Percentiles rank a stretch among this genome's conserved stretches.
Evolutionary conservation across 768 basidiomycete species (phyloP).

Genomic region (Omphalotus guepiniiformis): DNA sequence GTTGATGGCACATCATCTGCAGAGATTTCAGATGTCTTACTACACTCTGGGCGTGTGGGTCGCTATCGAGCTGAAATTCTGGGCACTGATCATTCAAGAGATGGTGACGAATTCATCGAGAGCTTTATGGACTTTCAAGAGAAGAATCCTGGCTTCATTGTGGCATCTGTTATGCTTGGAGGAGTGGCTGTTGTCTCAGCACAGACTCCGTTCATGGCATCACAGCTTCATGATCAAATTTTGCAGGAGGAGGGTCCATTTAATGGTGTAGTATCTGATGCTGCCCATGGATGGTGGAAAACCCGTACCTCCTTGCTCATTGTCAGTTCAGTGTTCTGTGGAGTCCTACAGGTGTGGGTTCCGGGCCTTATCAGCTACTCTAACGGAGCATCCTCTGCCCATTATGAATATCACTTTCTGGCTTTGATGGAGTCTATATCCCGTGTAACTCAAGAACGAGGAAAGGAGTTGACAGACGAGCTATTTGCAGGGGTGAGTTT

Average conservation of each 20-base stretch:
- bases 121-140: background rate
- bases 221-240: background rate
- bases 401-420: conserved; percentile 15
- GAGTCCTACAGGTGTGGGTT: conserved; percentile 12
- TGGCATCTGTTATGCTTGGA: background rate
- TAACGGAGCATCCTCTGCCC: conserved; percentile 15
- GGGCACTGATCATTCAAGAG: background rate
- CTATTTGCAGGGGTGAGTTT: conserved; percentile 12
- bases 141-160: background rate
- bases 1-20: background rate
- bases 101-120: conserved; percentile 2
- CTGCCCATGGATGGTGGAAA: conserved; percentile 20
- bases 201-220: background rate
- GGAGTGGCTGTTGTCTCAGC: background rate
- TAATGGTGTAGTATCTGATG: conserved; percentile 16
- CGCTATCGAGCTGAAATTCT: background rate
- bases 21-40: background rate
- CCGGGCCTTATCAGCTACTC: conserved; percentile 17
- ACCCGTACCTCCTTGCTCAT: conserved; percentile 12
- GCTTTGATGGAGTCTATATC: conserved; percentile 12
- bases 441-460: background rate
- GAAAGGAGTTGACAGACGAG: conserved; percentile 7
- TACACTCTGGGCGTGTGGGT: background rate
- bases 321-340: conserved; percentile 15
- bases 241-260: background rate